Conservation (phyloP, 2,329 filamentous ascomycete species). For the Paecilomyces variotii region DNA sequence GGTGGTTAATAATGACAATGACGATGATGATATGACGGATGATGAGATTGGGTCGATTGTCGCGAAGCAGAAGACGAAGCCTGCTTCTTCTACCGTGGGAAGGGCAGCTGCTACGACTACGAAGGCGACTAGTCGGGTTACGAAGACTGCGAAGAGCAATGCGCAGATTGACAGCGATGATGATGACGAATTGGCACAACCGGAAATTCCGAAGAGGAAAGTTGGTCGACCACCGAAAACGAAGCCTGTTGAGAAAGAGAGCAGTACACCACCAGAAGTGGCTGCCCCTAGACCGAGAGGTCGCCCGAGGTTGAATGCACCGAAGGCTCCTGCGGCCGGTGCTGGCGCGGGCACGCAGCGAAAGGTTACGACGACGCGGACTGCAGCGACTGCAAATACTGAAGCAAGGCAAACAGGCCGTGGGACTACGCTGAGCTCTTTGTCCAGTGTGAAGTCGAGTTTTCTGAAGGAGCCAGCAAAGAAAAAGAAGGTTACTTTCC, state of each 20-base stretch:
- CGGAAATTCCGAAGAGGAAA: constrained; percentile 15
- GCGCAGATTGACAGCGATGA: constrained; percentile 10
- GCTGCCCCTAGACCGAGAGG: constrained; percentile 14
- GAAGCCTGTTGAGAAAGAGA: constrained; percentile 7
- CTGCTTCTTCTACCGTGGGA: constrained; percentile 5
- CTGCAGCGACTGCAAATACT: constrained; percentile 4
- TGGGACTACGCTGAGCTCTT: constrained; percentile 18
- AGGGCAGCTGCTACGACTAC: constrained; percentile 6
- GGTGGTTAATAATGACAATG: not conserved
- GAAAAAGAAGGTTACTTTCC: constrained; percentile 42
- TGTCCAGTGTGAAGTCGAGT: constrained; percentile 19
- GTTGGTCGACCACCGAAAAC: constrained; percentile 12
- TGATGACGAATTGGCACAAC: constrained; percentile 18
- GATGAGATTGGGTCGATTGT: constrained; percentile 16
- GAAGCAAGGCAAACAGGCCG: constrained; percentile 17
- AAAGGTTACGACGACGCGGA: constrained; percentile 7
- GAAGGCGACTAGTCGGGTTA: not conserved
- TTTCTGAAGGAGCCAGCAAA: constrained; percentile 23
- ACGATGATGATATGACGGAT: constrained; percentile 4
- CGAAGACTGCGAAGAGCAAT: constrained; percentile 1
- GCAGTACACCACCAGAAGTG: constrained; percentile 6
- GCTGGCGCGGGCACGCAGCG: constrained; percentile 8
- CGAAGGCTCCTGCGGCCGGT: constrained; percentile 9
- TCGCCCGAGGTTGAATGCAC: constrained; percentile 19
- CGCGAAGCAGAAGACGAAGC: constrained; percentile 4